These are phyloP conservation scores for Apium graveolens DNA, from an alignment of 129 eudicot genomes.

Conservation along the genomic window DNA sequence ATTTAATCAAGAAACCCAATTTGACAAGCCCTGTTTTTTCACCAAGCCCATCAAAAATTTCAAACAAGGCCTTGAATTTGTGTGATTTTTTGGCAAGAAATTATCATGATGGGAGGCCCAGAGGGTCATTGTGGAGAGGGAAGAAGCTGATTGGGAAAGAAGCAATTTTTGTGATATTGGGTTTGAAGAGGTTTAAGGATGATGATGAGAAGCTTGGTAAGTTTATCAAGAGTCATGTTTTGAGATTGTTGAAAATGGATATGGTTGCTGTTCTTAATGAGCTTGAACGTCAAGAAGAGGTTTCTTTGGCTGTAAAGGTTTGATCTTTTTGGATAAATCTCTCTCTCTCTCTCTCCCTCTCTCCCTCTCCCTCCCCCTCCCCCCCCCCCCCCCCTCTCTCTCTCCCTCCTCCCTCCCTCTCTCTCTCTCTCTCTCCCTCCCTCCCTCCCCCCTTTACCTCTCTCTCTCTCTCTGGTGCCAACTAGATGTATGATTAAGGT, in stretches of 20 bases:
- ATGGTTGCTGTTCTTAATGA: slow-evolving; percentile 74
- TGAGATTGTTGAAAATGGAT: slow-evolving; percentile 81
- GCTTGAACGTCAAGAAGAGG: slow-evolving; percentile 88
- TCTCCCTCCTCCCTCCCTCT: neutral
- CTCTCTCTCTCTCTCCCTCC: neutral
- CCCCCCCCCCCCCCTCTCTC: too few species aligned
- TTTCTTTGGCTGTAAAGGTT: slow-evolving; percentile 78
- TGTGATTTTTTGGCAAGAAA: slow-evolving; percentile 4
- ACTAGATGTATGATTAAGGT: neutral
- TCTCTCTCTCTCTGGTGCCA: neutral
- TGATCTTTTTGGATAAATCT: neutral
- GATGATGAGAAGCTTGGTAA: slow-evolving; percentile 60
- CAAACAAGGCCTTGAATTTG: slow-evolving; percentile 3
- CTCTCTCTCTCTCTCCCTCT: neutral
- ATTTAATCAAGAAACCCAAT: slow-evolving; percentile 21
- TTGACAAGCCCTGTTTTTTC: slow-evolving; percentile 13
- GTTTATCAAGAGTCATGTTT: slow-evolving; percentile 67
- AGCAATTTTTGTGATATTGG: slow-evolving; percentile 71
- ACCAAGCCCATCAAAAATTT: slow-evolving; percentile 2
- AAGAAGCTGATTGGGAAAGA: slow-evolving; percentile 87
- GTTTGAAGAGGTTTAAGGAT: slow-evolving; percentile 63
- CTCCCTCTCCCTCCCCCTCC: too few species aligned
- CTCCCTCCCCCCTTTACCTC: neutral
- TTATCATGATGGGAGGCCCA: slow-evolving; percentile 87
- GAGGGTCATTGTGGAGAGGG: slow-evolving; percentile 95